phyloP scores from a whole-genome alignment of 1,284 basidiomycete genomes.

The Paramarasmius palmivorus region DNA sequence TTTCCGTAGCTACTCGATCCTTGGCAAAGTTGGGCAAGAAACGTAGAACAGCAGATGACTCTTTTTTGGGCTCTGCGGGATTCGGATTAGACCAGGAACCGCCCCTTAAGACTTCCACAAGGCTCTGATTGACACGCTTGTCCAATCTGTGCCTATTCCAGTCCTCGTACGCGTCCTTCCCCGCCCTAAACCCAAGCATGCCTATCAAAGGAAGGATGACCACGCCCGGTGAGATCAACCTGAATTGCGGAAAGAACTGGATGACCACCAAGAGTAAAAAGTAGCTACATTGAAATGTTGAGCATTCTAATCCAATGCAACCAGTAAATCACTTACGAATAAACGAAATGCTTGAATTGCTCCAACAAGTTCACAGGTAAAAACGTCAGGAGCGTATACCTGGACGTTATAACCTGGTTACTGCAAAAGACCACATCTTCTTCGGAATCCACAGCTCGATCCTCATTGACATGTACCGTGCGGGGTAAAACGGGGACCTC shows the following conservation, averaged over 20 bases:
- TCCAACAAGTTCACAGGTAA: slow-evolving; percentile 87
- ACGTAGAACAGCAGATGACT: slow-evolving; percentile 79
- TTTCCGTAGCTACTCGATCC: too few relatives aligned
- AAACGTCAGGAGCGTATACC: slow-evolving; percentile 90
- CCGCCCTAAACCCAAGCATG: slow-evolving; percentile 84
- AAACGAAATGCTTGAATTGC: slow-evolving; percentile 87
- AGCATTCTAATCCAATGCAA: not conserved
- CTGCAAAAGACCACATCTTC: slow-evolving; percentile 64
- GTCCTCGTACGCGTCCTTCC: slow-evolving; percentile 98
- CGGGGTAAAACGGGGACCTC: slow-evolving; percentile 61
- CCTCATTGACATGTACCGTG: slow-evolving; percentile 78
- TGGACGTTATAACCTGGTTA: slow-evolving; percentile 93
- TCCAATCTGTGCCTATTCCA: slow-evolving; percentile 97
- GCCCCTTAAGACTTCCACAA: slow-evolving; percentile 66
- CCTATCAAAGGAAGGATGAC: slow-evolving; percentile 91
- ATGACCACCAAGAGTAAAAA: slow-evolving; percentile 86
- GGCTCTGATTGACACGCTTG: slow-evolving; percentile 79
- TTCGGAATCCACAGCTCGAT: slow-evolving; percentile 69
- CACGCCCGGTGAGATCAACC: slow-evolving; percentile 92
- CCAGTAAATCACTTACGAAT: slow-evolving; percentile 57
- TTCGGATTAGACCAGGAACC: slow-evolving; percentile 77
- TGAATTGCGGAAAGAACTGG: slow-evolving; percentile 94
- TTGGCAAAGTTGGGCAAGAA: slow-evolving; percentile 44
- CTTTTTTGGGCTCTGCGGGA: slow-evolving; percentile 65
- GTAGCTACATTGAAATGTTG: slow-evolving; percentile 49